Conservation (phyloP, 169 alveolate genomes). For the Cryptosporidium tyzzeri region DNA sequence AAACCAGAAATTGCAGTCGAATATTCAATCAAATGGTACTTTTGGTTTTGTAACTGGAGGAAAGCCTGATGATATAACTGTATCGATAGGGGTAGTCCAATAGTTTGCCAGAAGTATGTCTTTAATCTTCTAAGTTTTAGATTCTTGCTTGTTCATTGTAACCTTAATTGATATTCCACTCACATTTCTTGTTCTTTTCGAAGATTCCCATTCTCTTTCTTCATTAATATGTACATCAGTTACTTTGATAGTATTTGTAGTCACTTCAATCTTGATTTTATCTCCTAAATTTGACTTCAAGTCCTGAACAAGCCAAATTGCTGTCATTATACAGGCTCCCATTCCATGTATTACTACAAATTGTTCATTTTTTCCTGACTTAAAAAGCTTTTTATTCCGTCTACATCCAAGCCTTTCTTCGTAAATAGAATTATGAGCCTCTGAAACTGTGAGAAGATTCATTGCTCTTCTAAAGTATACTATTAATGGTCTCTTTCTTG, state of each 20-base stretch:
- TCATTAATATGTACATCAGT: conserved; percentile 42
- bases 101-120: background rate
- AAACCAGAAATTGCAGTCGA: background rate
- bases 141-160: background rate
- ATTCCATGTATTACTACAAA: conserved; percentile 42
- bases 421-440: conserved; percentile 30
- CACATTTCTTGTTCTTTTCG: conserved; percentile 8
- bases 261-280: conserved; percentile 17
- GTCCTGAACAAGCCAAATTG: conserved; percentile 73
- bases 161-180: conserved; percentile 51
- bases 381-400: conserved; percentile 25
- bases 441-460: conserved; percentile 16
- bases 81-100: conserved; percentile 43
- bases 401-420: conserved; percentile 49
- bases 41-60: conserved; percentile 16
- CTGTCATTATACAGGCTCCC: conserved; percentile 75
- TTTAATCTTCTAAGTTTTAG: background rate
- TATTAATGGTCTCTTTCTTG: conserved; percentile 63
- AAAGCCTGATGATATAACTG: conserved; percentile 60
- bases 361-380: background rate
- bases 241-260: conserved; percentile 52
- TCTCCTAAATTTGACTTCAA: conserved; percentile 58
- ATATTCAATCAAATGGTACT: background rate
- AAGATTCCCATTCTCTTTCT: conserved; percentile 65
- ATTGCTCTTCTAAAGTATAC: conserved; percentile 62